Evolutionary conservation across 768 basidiomycete species (phyloP), one percentile per base, ranked within the genome.

Genomic region (Lepiota venenata): DNA sequence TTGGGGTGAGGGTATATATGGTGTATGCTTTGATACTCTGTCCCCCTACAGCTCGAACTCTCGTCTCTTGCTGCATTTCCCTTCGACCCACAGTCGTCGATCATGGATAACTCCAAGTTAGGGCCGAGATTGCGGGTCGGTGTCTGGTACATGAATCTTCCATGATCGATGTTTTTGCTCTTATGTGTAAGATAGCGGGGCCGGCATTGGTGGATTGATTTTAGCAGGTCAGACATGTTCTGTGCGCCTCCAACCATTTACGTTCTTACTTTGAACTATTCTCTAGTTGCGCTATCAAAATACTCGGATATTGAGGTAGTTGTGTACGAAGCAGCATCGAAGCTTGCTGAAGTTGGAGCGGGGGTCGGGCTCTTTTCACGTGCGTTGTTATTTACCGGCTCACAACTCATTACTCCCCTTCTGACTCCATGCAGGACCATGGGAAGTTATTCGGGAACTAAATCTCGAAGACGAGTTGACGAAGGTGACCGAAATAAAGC

Each of bases 351-450:
- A 65, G 37, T 84, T 20, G 83, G 83, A 15, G 82, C 82, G 11
- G 83, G 83, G n/a, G 72, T 85, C 47, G 80, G 78, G 3, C 61
- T 84, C 7, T 83, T 73, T 59, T 70, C 72, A 18, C 76, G 81
- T 70, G 63, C 61, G 67, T 66, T 9, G 9, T 32, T 32, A 2
- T 11, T 11, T 7, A 2, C 36, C 27, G 29, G 21, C 22, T 29
- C 20, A 43, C 21, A 16, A 27, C 45, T 50, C 48, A 42, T 40
- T 48, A 39, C 27, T 45, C 14, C 32, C 8, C 32, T 8, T 32
- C 32, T 11, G 6, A 9, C 9, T n/a, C 38, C 43, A 39, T 48
- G 22, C 48, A 79, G 77, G 77, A 8, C 66, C 77, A 47, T 81
- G 79, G 79, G 72, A 74, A 52, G 64, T 79, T 44, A 66, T 77